These are phyloP conservation scores for Phytopythium sindhum DNA, from an alignment of 352 stramenopile genomes.

Conservation along the genomic window DNA sequence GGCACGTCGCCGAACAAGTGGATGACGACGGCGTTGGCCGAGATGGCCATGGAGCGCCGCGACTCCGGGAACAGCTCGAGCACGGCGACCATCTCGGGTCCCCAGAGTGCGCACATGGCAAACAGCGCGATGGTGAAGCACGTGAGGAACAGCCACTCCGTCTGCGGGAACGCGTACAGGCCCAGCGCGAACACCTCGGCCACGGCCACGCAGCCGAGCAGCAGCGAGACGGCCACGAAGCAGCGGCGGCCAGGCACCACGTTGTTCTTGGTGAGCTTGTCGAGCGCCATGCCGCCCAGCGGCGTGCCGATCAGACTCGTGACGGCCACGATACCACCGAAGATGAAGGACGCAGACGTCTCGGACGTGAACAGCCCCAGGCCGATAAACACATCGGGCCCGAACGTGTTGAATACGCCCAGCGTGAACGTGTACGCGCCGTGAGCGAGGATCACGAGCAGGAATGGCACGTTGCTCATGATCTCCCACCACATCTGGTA, in stretches of 20 bases:
- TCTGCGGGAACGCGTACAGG: conserved; percentile 35
- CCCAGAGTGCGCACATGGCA: conserved; percentile 51
- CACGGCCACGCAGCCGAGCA: conserved; percentile 44
- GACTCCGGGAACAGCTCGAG: conserved; percentile 76
- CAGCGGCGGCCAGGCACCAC: conserved; percentile 29
- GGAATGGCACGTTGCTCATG: conserved; percentile 56
- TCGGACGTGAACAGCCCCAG: conserved; percentile 75
- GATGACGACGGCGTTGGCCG: conserved; percentile 77
- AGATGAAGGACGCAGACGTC: conserved; percentile 62
- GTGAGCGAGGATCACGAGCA: conserved; percentile 65
- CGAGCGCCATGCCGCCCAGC: conserved; percentile 62
- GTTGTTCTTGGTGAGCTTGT: conserved; percentile 37
- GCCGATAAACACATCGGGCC: conserved; percentile 72
- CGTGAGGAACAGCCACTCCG: conserved; percentile 41
- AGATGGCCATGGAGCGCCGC: conserved; percentile 75
- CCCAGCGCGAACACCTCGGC: conserved; percentile 43
- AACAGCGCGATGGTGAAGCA: conserved; percentile 50
- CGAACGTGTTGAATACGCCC: conserved; percentile 73
- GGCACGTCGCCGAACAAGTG: conserved; percentile 91
- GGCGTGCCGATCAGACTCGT: conserved; percentile 79
- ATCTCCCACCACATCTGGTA: conserved; percentile 39
- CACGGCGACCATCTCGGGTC: conserved; percentile 61
- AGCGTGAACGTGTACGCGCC: conserved; percentile 76
- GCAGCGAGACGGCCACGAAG: conserved; percentile 33
- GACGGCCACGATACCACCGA: conserved; percentile 58